phyloP scores from a whole-genome alignment of 2,329 filamentous ascomycete species.

The Xylaria digitata region DNA sequence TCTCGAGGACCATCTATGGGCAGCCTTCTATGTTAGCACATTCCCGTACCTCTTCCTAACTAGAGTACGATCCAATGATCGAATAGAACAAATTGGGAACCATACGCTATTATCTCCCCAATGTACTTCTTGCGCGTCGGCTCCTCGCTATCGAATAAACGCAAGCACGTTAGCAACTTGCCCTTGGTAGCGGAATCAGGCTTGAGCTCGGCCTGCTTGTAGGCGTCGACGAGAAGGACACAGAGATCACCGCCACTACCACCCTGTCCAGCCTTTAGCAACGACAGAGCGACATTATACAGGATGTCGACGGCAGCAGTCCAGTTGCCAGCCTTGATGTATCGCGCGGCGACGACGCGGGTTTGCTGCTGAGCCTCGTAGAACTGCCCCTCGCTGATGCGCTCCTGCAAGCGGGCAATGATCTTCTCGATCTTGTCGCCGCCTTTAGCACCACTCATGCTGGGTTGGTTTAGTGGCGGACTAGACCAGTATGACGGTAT shows the following conservation, averaged over 20 bases:
- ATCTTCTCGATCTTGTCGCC: constrained; percentile 66
- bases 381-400: constrained; percentile 90
- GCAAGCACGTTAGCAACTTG: constrained; percentile 79
- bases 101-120: constrained; percentile 79
- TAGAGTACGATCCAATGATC: constrained; percentile 3
- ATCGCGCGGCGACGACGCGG: constrained; percentile 91
- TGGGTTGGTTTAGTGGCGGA: constrained; percentile 9
- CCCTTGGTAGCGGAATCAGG: constrained; percentile 80
- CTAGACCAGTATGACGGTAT: too few relatives aligned
- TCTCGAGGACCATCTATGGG: constrained; percentile 80
- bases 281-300: constrained; percentile 81
- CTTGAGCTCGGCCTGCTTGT: constrained; percentile 84
- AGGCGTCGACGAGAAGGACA: constrained; percentile 88
- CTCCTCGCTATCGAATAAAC: constrained; percentile 83
- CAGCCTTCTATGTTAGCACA: constrained; percentile 30
- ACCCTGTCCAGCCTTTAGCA: constrained; percentile 92
- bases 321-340: constrained; percentile 90
- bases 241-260: constrained; percentile 92
- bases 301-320: constrained; percentile 87
- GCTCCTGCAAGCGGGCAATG: constrained; percentile 78
- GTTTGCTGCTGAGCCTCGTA: constrained; percentile 99
- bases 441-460: constrained; percentile 50
- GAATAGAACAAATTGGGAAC: constrained; percentile 45
- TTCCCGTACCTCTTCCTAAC: constrained; percentile 16
- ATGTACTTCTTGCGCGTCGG: constrained; percentile 95